Percentiles rank a stretch among this genome's conserved stretches.
These are phyloP conservation scores for Calonectria montana DNA, from an alignment of 2,329 filamentous ascomycete species.

Conservation along the genomic window DNA sequence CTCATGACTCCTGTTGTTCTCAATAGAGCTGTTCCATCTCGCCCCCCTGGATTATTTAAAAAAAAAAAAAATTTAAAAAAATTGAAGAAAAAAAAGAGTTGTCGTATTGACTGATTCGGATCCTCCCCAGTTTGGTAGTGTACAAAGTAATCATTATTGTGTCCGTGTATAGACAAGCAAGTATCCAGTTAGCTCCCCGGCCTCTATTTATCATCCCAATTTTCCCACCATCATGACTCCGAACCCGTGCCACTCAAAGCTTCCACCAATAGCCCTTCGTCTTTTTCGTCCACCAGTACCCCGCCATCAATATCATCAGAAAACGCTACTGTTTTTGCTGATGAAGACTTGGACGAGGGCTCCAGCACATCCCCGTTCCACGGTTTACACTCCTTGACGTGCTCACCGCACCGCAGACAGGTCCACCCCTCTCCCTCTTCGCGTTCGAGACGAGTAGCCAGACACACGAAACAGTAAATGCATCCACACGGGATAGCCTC, in stretches of 20 bases:
- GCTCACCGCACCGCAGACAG: constrained; percentile 87
- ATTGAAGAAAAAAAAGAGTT: too few species aligned
- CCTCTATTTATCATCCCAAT: not conserved
- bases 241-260: constrained; percentile 36
- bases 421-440: constrained; percentile 96
- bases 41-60: not conserved
- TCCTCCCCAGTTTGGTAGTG: not conserved
- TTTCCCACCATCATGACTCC: constrained; percentile 24
- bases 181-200: not conserved
- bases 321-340: constrained; percentile 72
- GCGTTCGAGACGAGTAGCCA: constrained; percentile 88
- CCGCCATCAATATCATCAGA: constrained; percentile 62
- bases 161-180: constrained; percentile 2
- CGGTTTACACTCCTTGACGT: constrained; percentile 86
- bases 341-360: constrained; percentile 55
- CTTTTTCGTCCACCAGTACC: constrained; percentile 44
- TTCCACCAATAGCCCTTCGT: constrained; percentile 36
- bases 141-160: constrained; percentile 7
- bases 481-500: constrained; percentile 90
- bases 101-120: not conserved
- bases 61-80: too few species aligned
- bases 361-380: constrained; percentile 92
- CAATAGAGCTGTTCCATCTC: not conserved
- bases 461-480: constrained; percentile 94
- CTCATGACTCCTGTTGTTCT: constrained; percentile 1